phyloP scores from a whole-genome alignment of 2,329 filamentous ascomycete species.

The Tolypocladium amazonense region DNA sequence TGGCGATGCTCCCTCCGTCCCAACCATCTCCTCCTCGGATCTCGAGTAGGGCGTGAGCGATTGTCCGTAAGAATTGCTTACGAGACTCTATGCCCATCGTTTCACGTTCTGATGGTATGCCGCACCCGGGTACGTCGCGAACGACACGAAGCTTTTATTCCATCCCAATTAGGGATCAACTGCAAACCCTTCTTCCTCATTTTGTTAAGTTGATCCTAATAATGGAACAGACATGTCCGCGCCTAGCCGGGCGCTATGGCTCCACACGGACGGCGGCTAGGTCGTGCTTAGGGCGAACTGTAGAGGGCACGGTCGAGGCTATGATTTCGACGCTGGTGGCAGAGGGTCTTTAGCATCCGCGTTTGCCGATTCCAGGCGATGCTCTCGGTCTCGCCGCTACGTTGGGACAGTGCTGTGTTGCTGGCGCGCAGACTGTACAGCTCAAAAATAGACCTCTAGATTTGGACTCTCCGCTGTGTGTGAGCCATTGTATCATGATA shows the following conservation, averaged over 20 bases:
- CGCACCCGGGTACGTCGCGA: neutral
- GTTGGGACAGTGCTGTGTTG: neutral
- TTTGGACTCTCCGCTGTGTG: neutral
- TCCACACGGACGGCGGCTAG: neutral
- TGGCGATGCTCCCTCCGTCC: neutral
- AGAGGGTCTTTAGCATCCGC: neutral
- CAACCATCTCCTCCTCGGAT: constrained; percentile 6
- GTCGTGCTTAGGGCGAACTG: neutral
- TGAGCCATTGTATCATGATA: neutral
- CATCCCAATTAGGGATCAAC: neutral
- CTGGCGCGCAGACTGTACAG: neutral
- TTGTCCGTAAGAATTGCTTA: neutral
- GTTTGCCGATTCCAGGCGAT: neutral
- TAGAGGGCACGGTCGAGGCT: neutral
- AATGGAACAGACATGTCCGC: neutral
- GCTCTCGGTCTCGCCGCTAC: neutral
- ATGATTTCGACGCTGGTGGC: neutral
- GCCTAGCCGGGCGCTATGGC: neutral
- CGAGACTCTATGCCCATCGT: neutral
- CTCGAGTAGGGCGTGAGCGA: constrained; percentile 2
- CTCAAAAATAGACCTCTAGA: neutral
- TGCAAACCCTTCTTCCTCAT: neutral
- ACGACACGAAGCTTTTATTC: neutral
- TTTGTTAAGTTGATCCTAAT: neutral
- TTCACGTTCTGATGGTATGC: neutral